phyloP scores from a whole-genome alignment of 331 rosid genomes.

The Acacia concinna region DNA sequence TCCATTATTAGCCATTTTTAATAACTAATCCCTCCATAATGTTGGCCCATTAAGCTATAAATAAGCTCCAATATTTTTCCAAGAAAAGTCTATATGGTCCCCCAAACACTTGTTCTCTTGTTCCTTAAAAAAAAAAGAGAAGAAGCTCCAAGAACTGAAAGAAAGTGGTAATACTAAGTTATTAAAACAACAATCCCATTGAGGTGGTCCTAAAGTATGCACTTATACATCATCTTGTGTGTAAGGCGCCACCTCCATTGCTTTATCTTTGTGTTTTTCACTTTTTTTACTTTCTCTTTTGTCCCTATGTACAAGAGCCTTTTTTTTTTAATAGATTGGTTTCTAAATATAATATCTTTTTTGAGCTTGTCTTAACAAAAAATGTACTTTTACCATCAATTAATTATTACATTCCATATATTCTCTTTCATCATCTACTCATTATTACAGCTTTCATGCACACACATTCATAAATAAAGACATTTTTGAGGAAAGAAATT shows the following conservation, averaged over 20 bases:
- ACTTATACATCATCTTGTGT: neutral
- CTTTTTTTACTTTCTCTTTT: too few species aligned
- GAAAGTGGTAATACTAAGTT: neutral
- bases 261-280: neutral
- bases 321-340: too few species aligned
- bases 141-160: conserved; percentile 20
- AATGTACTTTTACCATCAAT: too few species aligned
- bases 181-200: neutral
- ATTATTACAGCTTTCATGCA: too few species aligned
- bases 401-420: too few species aligned
- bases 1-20: neutral
- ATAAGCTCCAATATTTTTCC: neutral
- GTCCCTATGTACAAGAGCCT: too few species aligned
- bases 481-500: too few species aligned
- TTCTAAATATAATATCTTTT: too few species aligned
- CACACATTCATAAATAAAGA: too few species aligned
- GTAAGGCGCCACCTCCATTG: neutral
- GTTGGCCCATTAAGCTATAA: neutral
- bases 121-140: neutral
- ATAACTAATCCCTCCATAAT: neutral
- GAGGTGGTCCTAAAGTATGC: neutral
- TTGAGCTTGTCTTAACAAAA: too few species aligned
- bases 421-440: too few species aligned
- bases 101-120: neutral
- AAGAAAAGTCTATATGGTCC: conserved; percentile 30